Evolutionary conservation across 441 rosid genomes (phyloP).

Genomic region (Sinapis alba): DNA sequence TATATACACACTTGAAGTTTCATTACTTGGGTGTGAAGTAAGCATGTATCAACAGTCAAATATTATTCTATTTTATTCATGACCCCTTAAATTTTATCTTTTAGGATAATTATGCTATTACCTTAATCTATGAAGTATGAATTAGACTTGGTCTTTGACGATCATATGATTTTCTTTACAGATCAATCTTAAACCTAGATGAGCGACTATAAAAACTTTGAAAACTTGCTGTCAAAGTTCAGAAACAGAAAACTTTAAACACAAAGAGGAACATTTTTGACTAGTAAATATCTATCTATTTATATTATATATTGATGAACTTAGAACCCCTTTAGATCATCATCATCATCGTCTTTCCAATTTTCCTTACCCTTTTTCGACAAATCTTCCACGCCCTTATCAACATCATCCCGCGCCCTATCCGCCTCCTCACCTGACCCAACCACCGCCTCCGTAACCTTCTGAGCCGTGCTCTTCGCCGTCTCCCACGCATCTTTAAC

Average conservation of each 20-base stretch:
- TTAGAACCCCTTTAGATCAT: no score
- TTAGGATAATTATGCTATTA: no score
- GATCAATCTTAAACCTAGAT: not conserved
- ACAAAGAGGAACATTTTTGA: not conserved
- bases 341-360: conserved; percentile 27
- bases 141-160: not conserved
- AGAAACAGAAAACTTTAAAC: not conserved
- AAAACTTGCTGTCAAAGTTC: not conserved
- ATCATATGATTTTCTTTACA: not conserved
- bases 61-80: not conserved
- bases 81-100: no score
- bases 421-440: conserved; percentile 54
- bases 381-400: conserved; percentile 44
- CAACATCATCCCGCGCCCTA: conserved; percentile 34
- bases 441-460: conserved; percentile 66
- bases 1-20: not conserved
- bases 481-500: conserved; percentile 56
- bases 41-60: not conserved
- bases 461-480: conserved; percentile 58
- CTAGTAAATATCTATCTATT: not conserved
- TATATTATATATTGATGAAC: no score
- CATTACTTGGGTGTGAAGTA: not conserved
- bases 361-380: conserved; percentile 38
- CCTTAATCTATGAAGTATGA: not conserved
- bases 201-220: not conserved